phyloP scores from a whole-genome alignment of 768 basidiomycete genomes.

The Hypholoma sublateritium region DNA sequence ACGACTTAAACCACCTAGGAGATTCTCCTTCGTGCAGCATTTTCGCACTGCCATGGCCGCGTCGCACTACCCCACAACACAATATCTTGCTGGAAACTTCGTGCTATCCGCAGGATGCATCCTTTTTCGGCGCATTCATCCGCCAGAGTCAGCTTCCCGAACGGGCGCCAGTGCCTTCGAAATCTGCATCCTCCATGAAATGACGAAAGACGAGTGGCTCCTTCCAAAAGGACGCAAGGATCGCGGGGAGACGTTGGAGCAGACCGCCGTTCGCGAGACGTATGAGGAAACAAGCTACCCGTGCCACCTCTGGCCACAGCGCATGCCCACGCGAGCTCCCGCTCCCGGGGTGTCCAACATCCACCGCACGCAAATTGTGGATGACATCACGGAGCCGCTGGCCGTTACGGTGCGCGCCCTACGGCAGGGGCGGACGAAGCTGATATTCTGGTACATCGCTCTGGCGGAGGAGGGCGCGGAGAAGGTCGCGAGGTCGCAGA shows the following conservation, averaged over 20 bases:
- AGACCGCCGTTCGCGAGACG: constrained; percentile 58
- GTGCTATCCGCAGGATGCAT: constrained; percentile 42
- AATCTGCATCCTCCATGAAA: constrained; percentile 39
- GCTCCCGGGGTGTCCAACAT: constrained; percentile 39
- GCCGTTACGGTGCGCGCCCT: constrained; percentile 29
- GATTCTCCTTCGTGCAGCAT: background rate
- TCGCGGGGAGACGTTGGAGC: constrained; percentile 48
- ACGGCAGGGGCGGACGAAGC: constrained; percentile 25
- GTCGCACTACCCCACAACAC: constrained; percentile 19
- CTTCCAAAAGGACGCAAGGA: constrained; percentile 69
- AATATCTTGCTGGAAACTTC: constrained; percentile 33
- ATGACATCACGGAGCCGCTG: constrained; percentile 31
- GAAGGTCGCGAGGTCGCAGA: constrained; percentile 42
- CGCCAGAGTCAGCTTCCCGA: background rate
- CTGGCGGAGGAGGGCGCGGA: constrained; percentile 28
- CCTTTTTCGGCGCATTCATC: constrained; percentile 27
- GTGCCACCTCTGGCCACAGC: constrained; percentile 48
- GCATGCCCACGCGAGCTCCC: constrained; percentile 58
- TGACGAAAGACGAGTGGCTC: constrained; percentile 57
- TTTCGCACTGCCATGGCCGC: constrained; percentile 15
- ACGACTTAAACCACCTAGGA: too few species aligned
- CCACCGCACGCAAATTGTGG: constrained; percentile 20
- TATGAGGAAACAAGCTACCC: constrained; percentile 41
- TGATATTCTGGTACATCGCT: constrained; percentile 55
- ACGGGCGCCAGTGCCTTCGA: constrained; percentile 21